These are phyloP conservation scores for Margaritispora aquatica DNA, from an alignment of 495 filamentous ascomycete species.

Conservation along the genomic window DNA sequence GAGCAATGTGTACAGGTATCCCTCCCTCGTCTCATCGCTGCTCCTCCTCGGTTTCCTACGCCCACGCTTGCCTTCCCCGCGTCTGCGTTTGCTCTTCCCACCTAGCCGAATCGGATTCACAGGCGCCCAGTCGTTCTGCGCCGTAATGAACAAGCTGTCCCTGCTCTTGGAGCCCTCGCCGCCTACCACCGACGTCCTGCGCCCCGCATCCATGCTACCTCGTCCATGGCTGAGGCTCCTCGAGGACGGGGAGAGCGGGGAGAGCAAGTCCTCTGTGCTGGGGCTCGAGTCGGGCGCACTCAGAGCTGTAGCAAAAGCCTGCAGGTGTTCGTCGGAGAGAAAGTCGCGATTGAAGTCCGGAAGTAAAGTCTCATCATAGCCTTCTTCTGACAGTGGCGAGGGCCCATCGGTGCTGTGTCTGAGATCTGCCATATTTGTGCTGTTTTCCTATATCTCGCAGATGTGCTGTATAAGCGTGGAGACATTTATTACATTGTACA, in stretches of 20 bases:
- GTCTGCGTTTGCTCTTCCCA: constrained; percentile 2
- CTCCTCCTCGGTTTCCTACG: constrained; percentile 37
- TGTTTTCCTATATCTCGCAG: neutral
- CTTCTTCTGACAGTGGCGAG: constrained; percentile 19
- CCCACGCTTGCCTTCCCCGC: constrained; percentile 10
- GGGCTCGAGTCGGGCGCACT: constrained; percentile 42
- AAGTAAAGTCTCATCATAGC: constrained; percentile 21
- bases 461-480: neutral
- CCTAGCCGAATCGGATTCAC: constrained; percentile 37
- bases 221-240: neutral
- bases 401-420: constrained; percentile 21
- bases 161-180: constrained; percentile 13
- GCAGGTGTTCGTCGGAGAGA: constrained; percentile 48
- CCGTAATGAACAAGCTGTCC: constrained; percentile 51
- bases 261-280: constrained; percentile 32
- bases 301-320: constrained; percentile 53
- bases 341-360: constrained; percentile 60
- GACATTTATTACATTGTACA: neutral
- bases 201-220: neutral
- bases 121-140: constrained; percentile 81
- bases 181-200: neutral
- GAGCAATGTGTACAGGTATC: constrained; percentile 76
- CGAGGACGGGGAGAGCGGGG: neutral
- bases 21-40: constrained; percentile 90
- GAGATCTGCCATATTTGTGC: constrained; percentile 20